phyloP scores from a whole-genome alignment of 1,284 basidiomycete species.

The Malassezia sp. region DNA sequence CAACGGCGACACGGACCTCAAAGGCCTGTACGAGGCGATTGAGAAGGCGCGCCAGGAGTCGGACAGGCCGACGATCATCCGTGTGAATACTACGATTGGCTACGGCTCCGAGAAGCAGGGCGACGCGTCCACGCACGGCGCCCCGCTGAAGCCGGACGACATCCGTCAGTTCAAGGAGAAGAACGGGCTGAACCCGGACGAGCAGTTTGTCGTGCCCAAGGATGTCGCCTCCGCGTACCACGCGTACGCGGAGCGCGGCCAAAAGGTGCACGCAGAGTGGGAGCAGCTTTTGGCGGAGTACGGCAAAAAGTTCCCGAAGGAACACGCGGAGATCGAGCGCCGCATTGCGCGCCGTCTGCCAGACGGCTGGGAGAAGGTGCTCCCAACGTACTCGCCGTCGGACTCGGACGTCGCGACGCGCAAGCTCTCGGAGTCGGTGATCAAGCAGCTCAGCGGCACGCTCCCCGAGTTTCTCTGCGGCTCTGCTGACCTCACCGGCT shows the following conservation, averaged over 20 bases:
- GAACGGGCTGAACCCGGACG: constrained; percentile 68
- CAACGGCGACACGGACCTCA: constrained; percentile 73
- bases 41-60: constrained; percentile 63
- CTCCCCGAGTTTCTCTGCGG: constrained; percentile 71
- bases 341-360: constrained; percentile 67
- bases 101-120: constrained; percentile 85
- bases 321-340: constrained; percentile 73
- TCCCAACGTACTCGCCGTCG: constrained; percentile 69
- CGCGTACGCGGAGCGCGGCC: constrained; percentile 61
- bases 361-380: constrained; percentile 57
- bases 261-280: constrained; percentile 66
- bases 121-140: constrained; percentile 81
- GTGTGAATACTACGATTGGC: constrained; percentile 78
- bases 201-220: constrained; percentile 67
- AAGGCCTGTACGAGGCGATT: constrained; percentile 68
- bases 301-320: constrained; percentile 64
- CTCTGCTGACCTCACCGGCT: constrained; percentile 82
- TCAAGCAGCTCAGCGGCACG: constrained; percentile 62
- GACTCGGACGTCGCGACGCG: constrained; percentile 79
- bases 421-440: constrained; percentile 80
- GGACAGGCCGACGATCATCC: constrained; percentile 74
- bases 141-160: constrained; percentile 85
- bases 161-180: constrained; percentile 71
- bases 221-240: constrained; percentile 62
- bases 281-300: constrained; percentile 62